Evolutionary conservation across 139 green algal genomes (phyloP).

Genomic region (Chlorella vulgaris): DNA sequence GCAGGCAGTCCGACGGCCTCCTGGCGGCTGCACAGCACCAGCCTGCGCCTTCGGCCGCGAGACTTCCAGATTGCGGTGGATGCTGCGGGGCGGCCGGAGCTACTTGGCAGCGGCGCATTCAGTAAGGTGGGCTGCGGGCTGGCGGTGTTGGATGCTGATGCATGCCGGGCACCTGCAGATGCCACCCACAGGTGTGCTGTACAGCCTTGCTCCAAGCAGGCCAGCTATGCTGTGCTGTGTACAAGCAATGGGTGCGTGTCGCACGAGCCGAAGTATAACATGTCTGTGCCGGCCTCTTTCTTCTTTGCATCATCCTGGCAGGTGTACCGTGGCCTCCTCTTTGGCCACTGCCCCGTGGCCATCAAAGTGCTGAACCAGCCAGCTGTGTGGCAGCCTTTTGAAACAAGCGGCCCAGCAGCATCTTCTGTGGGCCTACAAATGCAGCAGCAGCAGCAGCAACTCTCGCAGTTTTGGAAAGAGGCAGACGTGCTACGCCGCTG

Average conservation of each 20-base stretch:
- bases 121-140: neutral
- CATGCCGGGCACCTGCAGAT: no score
- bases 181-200: no score
- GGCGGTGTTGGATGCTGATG: no score
- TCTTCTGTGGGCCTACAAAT: no score
- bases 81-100: neutral
- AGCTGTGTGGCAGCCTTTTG: no score
- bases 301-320: no score
- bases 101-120: neutral
- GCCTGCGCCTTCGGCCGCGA: neutral
- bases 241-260: no score
- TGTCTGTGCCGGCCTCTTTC: no score
- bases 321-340: conserved; percentile 7
- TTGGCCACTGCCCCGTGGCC: neutral
- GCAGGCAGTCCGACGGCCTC: neutral
- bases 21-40: conserved; percentile 1
- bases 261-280: no score
- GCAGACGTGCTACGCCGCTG: neutral
- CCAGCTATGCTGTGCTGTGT: no score
- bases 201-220: no score
- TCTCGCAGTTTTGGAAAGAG: neutral
- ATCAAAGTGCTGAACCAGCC: neutral
- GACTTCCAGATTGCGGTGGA: neutral
- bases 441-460: neutral
- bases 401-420: neutral